Percentiles rank a stretch among this genome's conserved stretches.
phyloP scores from a whole-genome alignment of 192 early-diverging fungal species.

The Linnemannia hyalina region DNA sequence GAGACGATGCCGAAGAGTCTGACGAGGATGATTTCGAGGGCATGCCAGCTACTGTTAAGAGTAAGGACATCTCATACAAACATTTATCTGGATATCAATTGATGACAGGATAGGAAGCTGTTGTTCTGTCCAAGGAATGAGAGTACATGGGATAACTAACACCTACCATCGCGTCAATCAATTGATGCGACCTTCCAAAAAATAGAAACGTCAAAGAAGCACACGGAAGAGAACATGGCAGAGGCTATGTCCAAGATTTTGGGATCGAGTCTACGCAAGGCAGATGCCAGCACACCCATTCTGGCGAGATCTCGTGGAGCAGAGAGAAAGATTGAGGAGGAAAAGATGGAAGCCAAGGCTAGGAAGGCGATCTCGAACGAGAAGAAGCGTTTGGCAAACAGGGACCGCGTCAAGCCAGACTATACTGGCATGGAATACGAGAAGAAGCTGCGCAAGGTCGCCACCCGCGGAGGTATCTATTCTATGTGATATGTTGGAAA shows the following conservation, averaged over 20 bases:
- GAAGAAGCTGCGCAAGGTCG: slow-evolving; percentile 89
- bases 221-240: slow-evolving; percentile 69
- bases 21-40: slow-evolving; percentile 60
- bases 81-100: not conserved
- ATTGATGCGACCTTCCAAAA: not conserved
- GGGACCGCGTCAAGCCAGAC: slow-evolving; percentile 83
- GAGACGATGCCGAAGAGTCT: slow-evolving; percentile 51
- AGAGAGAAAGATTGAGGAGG: slow-evolving; percentile 87
- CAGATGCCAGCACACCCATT: slow-evolving; percentile 73
- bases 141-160: not conserved
- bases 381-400: slow-evolving; percentile 71
- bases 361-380: slow-evolving; percentile 81
- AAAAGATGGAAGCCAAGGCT: slow-evolving; percentile 87
- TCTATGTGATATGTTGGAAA: not conserved
- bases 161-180: too few relatives aligned
- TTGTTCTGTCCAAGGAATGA: not conserved
- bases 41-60: slow-evolving; percentile 39
- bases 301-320: slow-evolving; percentile 85
- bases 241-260: slow-evolving; percentile 79
- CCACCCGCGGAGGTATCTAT: slow-evolving; percentile 85
- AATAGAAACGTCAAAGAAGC: slow-evolving; percentile 62
- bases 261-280: slow-evolving; percentile 60
- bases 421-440: slow-evolving; percentile 87
- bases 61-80: slow-evolving; percentile 15
- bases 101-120: not conserved